phyloP scores from a whole-genome alignment of 768 basidiomycete genomes.

The Nidula microcarpa region DNA sequence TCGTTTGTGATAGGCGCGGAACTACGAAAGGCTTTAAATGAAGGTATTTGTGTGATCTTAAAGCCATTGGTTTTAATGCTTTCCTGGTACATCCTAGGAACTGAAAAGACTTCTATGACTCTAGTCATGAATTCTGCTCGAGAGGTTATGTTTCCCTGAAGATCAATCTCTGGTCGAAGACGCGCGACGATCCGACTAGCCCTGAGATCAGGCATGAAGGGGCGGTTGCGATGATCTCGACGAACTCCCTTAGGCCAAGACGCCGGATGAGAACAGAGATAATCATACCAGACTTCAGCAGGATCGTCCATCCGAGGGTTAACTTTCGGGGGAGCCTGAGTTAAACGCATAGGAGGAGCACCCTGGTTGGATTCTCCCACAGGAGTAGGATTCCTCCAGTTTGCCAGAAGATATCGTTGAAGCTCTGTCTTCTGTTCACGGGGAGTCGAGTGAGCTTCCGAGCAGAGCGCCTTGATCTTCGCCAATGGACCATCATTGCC shows the following conservation, averaged over 20 bases:
- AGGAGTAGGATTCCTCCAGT: conserved; percentile 41
- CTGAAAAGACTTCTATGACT: conserved; percentile 36
- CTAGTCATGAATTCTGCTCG: conserved; percentile 36
- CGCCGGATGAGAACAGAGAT: conserved; percentile 36
- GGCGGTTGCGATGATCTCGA: conserved; percentile 29
- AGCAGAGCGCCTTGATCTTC: conserved; percentile 40
- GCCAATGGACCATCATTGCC: conserved; percentile 35
- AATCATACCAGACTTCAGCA: conserved; percentile 41
- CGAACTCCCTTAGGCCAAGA: conserved; percentile 49
- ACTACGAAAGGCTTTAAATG: conserved; percentile 26
- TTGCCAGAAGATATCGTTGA: conserved; percentile 36
- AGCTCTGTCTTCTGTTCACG: conserved; percentile 40
- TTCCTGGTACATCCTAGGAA: conserved; percentile 33
- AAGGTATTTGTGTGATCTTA: conserved; percentile 25
- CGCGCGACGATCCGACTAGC: conserved; percentile 46
- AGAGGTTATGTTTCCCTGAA: conserved; percentile 21
- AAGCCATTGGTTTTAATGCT: conserved; percentile 29
- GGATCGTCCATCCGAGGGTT: conserved; percentile 47
- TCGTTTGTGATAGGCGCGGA: conserved; percentile 24
- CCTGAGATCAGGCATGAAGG: conserved; percentile 37
- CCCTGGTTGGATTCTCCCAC: conserved; percentile 3
- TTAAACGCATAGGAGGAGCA: not conserved
- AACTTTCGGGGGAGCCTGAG: conserved; percentile 18
- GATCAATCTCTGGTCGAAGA: conserved; percentile 35
- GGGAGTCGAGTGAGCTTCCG: conserved; percentile 39